Percentiles rank a stretch among this genome's conserved stretches.
phyloP scores from a whole-genome alignment of 208 protist genomes.

The Trichomonas vaginalis region DNA sequence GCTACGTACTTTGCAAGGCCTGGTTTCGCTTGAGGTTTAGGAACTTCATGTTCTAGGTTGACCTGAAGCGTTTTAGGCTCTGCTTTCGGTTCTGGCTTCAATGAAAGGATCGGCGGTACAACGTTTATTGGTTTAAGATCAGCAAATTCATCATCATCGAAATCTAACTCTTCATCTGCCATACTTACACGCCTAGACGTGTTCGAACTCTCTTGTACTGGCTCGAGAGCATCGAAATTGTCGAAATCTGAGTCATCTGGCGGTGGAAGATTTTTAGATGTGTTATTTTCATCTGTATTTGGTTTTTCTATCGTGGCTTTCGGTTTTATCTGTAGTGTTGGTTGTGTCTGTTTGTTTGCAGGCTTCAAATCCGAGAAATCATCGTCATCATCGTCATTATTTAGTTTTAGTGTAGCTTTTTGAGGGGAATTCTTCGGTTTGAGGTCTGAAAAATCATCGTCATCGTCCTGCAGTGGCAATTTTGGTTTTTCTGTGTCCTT shows the following conservation, averaged over 20 bases:
- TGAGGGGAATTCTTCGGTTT: not conserved
- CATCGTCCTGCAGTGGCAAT: not conserved
- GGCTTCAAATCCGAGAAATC: not conserved
- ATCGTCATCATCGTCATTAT: not conserved
- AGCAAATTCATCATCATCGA: not conserved
- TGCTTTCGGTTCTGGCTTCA: not conserved
- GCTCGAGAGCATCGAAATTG: not conserved
- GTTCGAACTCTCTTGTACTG: not conserved
- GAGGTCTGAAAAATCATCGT: not conserved
- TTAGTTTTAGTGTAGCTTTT: too few species aligned
- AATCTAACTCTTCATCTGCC: not conserved
- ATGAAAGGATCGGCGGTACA: not conserved
- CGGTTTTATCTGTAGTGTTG: not conserved
- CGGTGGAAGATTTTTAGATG: not conserved
- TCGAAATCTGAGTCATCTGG: not conserved
- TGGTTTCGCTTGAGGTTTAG: not conserved
- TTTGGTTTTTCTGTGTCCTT: not conserved
- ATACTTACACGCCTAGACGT: not conserved
- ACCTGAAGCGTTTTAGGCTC: not conserved
- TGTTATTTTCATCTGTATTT: too few species aligned
- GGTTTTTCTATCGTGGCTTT: too few species aligned
- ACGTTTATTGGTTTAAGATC: not conserved
- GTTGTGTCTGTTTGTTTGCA: too few species aligned
- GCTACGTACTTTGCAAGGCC: not conserved
- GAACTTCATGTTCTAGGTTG: not conserved